Conservation (phyloP, 768 basidiomycete genomes). For the Erythrobasidium yunnanense region DNA sequence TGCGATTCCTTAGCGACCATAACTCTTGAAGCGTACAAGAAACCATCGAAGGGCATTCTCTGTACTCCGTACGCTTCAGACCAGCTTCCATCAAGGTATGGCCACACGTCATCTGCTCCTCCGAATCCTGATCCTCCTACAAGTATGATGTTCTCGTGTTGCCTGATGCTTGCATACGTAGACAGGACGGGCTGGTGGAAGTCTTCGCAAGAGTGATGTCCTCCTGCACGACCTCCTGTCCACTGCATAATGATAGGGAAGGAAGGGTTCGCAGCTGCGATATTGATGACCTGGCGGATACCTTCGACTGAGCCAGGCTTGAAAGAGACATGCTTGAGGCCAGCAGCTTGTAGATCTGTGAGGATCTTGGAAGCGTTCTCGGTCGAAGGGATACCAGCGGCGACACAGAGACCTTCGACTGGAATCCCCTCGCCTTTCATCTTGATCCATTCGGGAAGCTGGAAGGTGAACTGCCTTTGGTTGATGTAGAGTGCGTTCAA, state of each 20-base stretch:
- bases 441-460: slow-evolving; percentile 94
- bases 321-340: slow-evolving; percentile 92
- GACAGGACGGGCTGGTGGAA: slow-evolving; percentile 90
- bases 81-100: slow-evolving; percentile 95
- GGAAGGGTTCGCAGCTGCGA: slow-evolving; percentile 82
- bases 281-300: slow-evolving; percentile 91
- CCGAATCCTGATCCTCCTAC: slow-evolving; percentile 94
- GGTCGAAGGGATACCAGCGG: slow-evolving; percentile 88
- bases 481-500: slow-evolving; percentile 60
- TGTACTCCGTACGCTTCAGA: slow-evolving; percentile 69
- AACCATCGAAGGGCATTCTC: slow-evolving; percentile 97
- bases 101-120: slow-evolving; percentile 80
- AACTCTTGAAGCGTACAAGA: slow-evolving; percentile 88
- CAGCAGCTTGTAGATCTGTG: slow-evolving; percentile 61
- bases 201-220: slow-evolving; percentile 96
- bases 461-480: slow-evolving; percentile 52
- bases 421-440: slow-evolving; percentile 91
- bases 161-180: slow-evolving; percentile 81
- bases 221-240: slow-evolving; percentile 98
- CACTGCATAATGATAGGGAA: slow-evolving; percentile 97
- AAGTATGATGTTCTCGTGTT: slow-evolving; percentile 74
- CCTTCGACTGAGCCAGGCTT: slow-evolving; percentile 98
- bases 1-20: slow-evolving; percentile 99
- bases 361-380: slow-evolving; percentile 98
- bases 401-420: slow-evolving; percentile 97